These are phyloP conservation scores for Penicillium cosmopolitanum DNA, from an alignment of 495 filamentous ascomycete genomes.

Conservation along the genomic window DNA sequence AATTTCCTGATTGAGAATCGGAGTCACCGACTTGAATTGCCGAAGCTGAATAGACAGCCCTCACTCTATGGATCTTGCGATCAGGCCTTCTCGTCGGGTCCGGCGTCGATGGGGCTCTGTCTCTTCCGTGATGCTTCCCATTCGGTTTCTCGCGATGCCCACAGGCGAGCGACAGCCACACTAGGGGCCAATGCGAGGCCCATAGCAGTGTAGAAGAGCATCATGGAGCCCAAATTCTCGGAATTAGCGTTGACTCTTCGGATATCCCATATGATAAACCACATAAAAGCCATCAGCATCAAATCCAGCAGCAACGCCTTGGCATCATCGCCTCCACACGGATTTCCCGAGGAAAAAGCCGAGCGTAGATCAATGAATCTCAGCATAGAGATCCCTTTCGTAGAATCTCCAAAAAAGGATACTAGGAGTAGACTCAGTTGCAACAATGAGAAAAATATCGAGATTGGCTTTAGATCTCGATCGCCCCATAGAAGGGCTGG, in stretches of 20 bases:
- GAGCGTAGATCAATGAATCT: neutral
- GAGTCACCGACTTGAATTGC: neutral
- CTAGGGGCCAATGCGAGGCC: neutral
- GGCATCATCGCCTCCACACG: neutral
- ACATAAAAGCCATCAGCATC: constrained; percentile 2
- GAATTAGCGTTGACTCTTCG: constrained; percentile 6
- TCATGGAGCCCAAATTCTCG: neutral
- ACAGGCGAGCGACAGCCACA: neutral
- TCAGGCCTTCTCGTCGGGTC: neutral
- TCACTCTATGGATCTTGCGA: neutral
- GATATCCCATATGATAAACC: constrained; percentile 13
- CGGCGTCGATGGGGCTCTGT: neutral
- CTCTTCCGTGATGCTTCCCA: constrained; percentile 6
- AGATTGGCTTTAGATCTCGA: neutral
- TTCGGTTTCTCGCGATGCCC: constrained; percentile 6
- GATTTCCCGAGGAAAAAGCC: neutral
- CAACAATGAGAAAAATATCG: neutral
- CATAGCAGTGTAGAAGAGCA: neutral
- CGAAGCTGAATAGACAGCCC: neutral
- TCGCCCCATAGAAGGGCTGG: constrained; percentile 1
- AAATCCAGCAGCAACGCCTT: constrained; percentile 3
- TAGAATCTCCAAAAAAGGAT: neutral
- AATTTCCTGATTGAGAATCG: neutral
- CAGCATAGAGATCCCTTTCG: neutral
- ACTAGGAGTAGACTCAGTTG: neutral